Base-by-base conservation (phyloP, 495 filamentous ascomycete genomes). In the Pyrenopolyporus hunteri region DNA sequence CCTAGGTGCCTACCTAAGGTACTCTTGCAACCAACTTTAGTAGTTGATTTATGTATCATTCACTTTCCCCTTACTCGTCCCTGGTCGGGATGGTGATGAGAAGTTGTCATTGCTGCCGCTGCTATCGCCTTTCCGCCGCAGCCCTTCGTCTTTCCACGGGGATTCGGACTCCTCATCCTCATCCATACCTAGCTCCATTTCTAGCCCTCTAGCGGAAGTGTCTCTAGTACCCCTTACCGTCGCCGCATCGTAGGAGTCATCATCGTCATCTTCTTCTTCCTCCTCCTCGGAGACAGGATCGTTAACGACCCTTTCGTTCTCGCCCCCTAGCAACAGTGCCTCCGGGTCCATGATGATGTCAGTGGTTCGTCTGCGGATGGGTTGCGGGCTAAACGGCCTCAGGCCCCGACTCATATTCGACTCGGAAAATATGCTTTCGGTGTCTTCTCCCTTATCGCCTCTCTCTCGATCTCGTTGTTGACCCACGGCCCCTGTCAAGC, bases 321-420 rank as follows among this genome's bases (percentile, higher is more conserved):
- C 57, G 58, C 20, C 23, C 1, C 42, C 42, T 14, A 39, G 32
- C 45, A 80, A 48, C 43, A 79, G 43, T 6, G 69, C 68, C 33
- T 78, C 78, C 37, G 70, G 77, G 43, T 78, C 78, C 52, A 79
- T 64, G 29, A 71, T 50, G 8, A 75, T 67, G 23, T 73, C 71
- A 6, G 66, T 68, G 11, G 63, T 31, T 6, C 69, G 70, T 23
- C 74, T 44, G 26, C 74, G 71, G 39, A 73, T 73, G 14, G 81
- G 82, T 53, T 82, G 79, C 7, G 82, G 82, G 4, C 75, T 79
- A 52, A 85, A 85, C 2, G 82, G 82, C 31, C 82, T 64, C n/a
- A 77, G 71, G 1, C 76, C 76, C 17, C 80, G 66, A 14, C 76
- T 63, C 31, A 75, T 63, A 55, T 82, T 82, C 36, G 81, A 72